phyloP scores from a whole-genome alignment of 192 early-diverging fungal genomes.

The Coemansia biformis region DNA sequence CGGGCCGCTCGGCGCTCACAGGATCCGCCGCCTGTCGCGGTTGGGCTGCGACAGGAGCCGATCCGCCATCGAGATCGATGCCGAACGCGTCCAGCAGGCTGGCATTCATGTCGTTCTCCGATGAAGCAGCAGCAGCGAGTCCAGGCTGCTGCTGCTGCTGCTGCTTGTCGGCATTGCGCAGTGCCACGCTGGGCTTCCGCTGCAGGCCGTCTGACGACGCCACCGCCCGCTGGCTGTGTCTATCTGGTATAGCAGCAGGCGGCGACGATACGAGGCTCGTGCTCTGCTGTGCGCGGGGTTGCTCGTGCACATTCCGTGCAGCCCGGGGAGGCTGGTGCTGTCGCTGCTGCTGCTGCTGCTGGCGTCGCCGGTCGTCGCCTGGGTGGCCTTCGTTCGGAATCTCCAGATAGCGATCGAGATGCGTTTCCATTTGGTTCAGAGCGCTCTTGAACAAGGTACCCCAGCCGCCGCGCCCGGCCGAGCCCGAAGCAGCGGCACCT shows the following conservation, averaged over 20 bases:
- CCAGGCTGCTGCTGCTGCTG: conserved; percentile 2
- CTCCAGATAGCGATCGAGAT: conserved; percentile 70
- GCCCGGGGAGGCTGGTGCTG: no score
- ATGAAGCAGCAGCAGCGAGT: no score
- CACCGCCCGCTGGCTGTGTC: neutral
- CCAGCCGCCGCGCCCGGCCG: conserved; percentile 38
- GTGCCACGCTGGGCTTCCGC: neutral
- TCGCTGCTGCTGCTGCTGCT: neutral
- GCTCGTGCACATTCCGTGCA: no score
- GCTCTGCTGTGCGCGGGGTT: no score
- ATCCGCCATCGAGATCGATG: conserved; percentile 43
- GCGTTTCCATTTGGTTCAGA: conserved; percentile 67
- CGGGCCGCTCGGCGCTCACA: neutral
- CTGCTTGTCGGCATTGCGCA: neutral
- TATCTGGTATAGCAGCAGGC: neutral
- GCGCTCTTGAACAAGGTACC: conserved; percentile 69
- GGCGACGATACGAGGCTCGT: no score
- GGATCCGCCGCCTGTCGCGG: conserved; percentile 6
- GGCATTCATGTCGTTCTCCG: conserved; percentile 28
- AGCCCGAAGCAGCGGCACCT: no score
- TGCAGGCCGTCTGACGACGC: conserved; percentile 1
- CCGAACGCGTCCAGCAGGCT: conserved; percentile 50
- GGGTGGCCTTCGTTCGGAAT: conserved; percentile 41
- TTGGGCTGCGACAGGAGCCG: no score
- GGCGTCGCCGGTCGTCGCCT: conserved; percentile 4